A percentile compares a stretch with the other conserved stretches of the same genome.
Evolutionary conservation across 345 rosid genomes (phyloP).

Genomic region (Eutrema japonicum): DNA sequence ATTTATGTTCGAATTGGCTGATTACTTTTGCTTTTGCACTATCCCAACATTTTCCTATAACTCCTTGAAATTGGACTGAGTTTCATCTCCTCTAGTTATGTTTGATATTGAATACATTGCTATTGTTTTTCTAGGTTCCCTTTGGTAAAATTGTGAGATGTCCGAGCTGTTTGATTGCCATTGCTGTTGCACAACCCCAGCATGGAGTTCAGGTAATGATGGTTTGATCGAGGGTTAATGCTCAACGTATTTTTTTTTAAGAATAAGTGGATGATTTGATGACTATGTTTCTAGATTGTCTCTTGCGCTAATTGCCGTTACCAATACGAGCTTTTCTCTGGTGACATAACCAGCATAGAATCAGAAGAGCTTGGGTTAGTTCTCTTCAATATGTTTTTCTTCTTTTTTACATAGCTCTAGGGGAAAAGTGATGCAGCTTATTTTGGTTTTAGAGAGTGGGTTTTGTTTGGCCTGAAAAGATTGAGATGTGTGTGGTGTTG

Average conservation of each 20-base stretch:
- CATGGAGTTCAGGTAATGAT: slow-evolving; percentile 78
- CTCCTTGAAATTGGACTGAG: not conserved
- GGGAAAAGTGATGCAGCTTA: slow-evolving; percentile 6
- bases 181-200: slow-evolving; percentile 89
- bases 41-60: not conserved
- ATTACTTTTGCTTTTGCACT: too few species aligned
- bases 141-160: slow-evolving; percentile 95
- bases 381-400: slow-evolving; percentile 27
- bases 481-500: slow-evolving; percentile 65
- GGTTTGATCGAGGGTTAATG: not conserved
- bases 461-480: slow-evolving; percentile 18
- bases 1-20: too few species aligned
- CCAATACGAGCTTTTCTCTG: slow-evolving; percentile 93
- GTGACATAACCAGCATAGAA: slow-evolving; percentile 66
- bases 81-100: too few species aligned
- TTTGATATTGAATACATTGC: not conserved
- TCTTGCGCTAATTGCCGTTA: slow-evolving; percentile 89
- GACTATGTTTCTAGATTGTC: slow-evolving; percentile 60
- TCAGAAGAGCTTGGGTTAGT: slow-evolving; percentile 94
- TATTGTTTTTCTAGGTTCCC: slow-evolving; percentile 61
- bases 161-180: slow-evolving; percentile 79
- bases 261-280: not conserved
- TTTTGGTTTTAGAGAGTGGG: slow-evolving; percentile 2
- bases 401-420: slow-evolving; percentile 11
- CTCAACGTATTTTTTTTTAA: not conserved